Evolutionary conservation across 108 stramenopile genomes (phyloP), one percentile per base, ranked within the genome.

Genomic region (Schizochytrium sp.): DNA sequence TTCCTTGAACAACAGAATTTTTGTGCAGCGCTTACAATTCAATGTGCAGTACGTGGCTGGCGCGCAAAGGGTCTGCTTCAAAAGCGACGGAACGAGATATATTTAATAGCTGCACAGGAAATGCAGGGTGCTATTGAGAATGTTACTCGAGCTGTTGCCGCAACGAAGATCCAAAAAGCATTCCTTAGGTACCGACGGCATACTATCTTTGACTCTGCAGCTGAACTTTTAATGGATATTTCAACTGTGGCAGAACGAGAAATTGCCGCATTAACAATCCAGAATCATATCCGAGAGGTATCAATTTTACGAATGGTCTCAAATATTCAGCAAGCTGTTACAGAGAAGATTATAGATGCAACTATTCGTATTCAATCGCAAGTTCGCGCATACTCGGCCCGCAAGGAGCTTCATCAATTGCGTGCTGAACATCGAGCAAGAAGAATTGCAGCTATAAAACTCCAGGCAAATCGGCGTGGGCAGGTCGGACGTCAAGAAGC

Each of bases 401-500:
- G 76, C 1, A 17, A 83, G 3, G 50, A 83, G 28, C 47, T 83
- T 53, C 0, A n/a, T 0, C 76, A 40, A 42, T 53, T 46, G 49
- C 47, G 53, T 10, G 13, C 12, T 55, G 76, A 83, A 40, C 15
- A 83, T 42, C 76, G 76, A 13, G 76, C 19, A 28, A 17, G 76
- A 7, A 10, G 76, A 10, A 7, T 83, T 28, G 76, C 76, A 10
- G 76, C 76, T 19, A 28, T 83, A 0, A 17, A 40, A 5, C 50
- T 83, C n/a, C 76, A 83, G 47, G 76, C 76, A 10, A n/a, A 47
- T 12, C 45, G 76, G 0, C 47, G 76, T 10, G 76, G 76, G 38
- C 76, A 83, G n/a, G 53, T 55, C 47, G 76, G 76, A 55, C 76
- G 76, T 17, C 28, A 49, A 42, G 10, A 47, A 10, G 76, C 76